Evolutionary conservation across 2,329 filamentous ascomycete genomes (phyloP).

Genomic region (Fusarium vanettenii): DNA sequence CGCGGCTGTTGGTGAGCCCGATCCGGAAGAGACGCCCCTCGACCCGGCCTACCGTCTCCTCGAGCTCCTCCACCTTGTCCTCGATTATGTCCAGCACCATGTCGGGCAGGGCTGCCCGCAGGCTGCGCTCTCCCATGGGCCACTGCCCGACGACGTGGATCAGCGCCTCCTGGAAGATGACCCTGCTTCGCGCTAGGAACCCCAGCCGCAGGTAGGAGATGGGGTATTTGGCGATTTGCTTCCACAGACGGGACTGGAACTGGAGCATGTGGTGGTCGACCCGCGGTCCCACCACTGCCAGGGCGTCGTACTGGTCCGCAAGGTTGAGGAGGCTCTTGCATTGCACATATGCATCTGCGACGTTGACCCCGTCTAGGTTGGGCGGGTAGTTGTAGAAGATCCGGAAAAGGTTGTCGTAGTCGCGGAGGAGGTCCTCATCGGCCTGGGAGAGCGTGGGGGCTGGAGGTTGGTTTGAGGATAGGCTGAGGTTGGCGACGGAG

Average conservation of each 20-base stretch:
- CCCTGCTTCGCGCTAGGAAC: slow-evolving; percentile 83
- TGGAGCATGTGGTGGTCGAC: slow-evolving; percentile 95
- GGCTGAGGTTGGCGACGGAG: slow-evolving; percentile 82
- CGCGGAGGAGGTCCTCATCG: slow-evolving; percentile 82
- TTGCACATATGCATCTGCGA: slow-evolving; percentile 91
- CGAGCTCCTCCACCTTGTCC: slow-evolving; percentile 93
- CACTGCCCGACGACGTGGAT: slow-evolving; percentile 96
- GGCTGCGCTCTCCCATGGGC: slow-evolving; percentile 82
- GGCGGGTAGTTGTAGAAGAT: slow-evolving; percentile 96
- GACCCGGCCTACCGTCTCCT: slow-evolving; percentile 82
- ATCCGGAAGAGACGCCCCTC: slow-evolving; percentile 87
- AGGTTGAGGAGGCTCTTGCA: slow-evolving; percentile 90
- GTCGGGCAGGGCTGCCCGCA: slow-evolving; percentile 79
- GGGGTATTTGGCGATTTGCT: slow-evolving; percentile 96
- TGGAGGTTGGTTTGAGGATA: slow-evolving; percentile 60
- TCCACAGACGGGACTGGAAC: slow-evolving; percentile 91
- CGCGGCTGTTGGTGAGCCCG: slow-evolving; percentile 79
- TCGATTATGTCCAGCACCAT: slow-evolving; percentile 89
- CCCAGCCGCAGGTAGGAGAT: slow-evolving; percentile 91
- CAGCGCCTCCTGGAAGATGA: slow-evolving; percentile 87
- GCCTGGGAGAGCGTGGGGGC: slow-evolving; percentile 63
- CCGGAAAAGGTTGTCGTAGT: slow-evolving; percentile 96
- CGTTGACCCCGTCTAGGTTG: slow-evolving; percentile 83
- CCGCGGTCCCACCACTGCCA: slow-evolving; percentile 86
- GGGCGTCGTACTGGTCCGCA: slow-evolving; percentile 94